phyloP scores from a whole-genome alignment of 169 alveolate species.

The Plasmodium ovale region DNA sequence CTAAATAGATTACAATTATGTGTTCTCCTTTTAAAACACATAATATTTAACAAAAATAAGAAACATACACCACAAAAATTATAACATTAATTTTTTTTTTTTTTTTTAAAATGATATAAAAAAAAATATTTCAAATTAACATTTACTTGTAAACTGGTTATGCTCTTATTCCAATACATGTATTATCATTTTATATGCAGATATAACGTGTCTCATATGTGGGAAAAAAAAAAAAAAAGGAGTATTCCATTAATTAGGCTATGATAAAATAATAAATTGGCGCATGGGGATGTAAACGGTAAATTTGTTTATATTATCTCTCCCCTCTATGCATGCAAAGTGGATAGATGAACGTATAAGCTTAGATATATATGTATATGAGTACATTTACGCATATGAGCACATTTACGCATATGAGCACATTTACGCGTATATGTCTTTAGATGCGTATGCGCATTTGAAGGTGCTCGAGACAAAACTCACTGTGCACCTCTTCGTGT shows the following conservation, averaged over 20 bases:
- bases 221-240: too few species aligned
- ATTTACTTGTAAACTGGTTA: neutral
- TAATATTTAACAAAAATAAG: neutral
- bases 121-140: neutral
- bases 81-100: neutral
- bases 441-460: too few species aligned
- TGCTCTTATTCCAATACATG: neutral
- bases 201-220: neutral
- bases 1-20: neutral
- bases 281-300: neutral
- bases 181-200: neutral
- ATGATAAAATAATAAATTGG: too few species aligned
- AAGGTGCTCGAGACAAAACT: too few species aligned
- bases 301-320: too few species aligned
- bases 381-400: too few species aligned
- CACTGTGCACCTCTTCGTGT: too few species aligned
- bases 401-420: too few species aligned
- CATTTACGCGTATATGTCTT: too few species aligned
- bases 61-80: neutral
- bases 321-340: too few species aligned
- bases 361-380: neutral
- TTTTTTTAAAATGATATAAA: neutral
- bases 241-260: too few species aligned
- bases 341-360: neutral
- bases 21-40: neutral